These are phyloP conservation scores for Rubia yunnanensis DNA, from an alignment of 257 asterid genomes.

Conservation along the genomic window DNA sequence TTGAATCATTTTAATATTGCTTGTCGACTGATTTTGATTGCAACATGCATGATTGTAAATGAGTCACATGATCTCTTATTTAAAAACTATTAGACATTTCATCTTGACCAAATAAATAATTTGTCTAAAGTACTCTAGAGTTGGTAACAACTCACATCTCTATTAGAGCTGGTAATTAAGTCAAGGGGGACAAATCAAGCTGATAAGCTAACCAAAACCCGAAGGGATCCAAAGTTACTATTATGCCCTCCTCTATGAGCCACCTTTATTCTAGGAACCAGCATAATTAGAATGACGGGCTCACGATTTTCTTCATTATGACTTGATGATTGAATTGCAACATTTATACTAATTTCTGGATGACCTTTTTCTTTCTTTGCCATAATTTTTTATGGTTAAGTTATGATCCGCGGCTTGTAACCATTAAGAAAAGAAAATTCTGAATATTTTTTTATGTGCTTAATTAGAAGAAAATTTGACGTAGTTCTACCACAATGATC, in stretches of 20 bases:
- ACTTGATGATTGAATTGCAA: neutral
- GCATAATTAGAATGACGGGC: neutral
- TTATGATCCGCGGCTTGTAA: neutral
- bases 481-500: too few relatives aligned
- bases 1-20: too few relatives aligned
- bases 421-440: neutral
- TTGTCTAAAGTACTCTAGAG: neutral
- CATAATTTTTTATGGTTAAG: constrained; percentile 4
- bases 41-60: neutral
- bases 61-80: neutral
- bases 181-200: neutral
- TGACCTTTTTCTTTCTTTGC: neutral
- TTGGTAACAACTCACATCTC: constrained; percentile 8
- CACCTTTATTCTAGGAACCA: neutral
- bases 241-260: neutral
- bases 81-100: neutral
- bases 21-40: neutral
- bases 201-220: neutral
- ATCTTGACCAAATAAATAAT: neutral
- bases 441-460: neutral
- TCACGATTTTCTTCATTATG: neutral
- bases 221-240: neutral
- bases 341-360: neutral
- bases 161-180: neutral
- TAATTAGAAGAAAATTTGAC: too few relatives aligned